Evolutionary conservation across 2,329 filamentous ascomycete genomes (phyloP).

Genomic region (Claviceps pazoutovae): DNA sequence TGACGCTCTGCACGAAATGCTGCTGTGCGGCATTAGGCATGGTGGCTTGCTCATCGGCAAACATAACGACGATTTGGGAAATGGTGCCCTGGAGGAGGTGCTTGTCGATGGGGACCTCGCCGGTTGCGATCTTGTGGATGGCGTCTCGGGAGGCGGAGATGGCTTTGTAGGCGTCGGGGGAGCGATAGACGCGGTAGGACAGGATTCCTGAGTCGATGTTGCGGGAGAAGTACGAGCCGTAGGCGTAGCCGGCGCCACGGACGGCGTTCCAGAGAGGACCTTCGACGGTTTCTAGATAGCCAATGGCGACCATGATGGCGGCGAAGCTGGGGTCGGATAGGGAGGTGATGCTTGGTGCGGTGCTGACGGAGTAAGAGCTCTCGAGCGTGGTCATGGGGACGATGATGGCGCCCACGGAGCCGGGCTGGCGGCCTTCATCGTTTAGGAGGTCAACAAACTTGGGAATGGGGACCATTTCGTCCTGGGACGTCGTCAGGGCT

Average conservation of each 20-base stretch:
- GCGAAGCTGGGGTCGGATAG: slow-evolving; percentile 68
- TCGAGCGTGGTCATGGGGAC: slow-evolving; percentile 88
- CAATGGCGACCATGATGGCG: slow-evolving; percentile 71
- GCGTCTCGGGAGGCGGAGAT: slow-evolving; percentile 64
- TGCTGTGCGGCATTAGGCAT: slow-evolving; percentile 69
- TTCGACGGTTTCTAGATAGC: slow-evolving; percentile 86
- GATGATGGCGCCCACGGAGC: slow-evolving; percentile 59
- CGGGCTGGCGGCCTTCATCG: slow-evolving; percentile 59
- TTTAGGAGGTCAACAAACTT: slow-evolving; percentile 59
- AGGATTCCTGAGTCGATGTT: slow-evolving; percentile 68
- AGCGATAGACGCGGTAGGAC: slow-evolving; percentile 78
- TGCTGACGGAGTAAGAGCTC: slow-evolving; percentile 74
- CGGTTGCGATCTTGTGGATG: slow-evolving; percentile 60
- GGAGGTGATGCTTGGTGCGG: slow-evolving; percentile 58
- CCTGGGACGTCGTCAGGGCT: slow-evolving; percentile 21
- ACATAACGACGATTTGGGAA: slow-evolving; percentile 70
- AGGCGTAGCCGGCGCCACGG: slow-evolving; percentile 84
- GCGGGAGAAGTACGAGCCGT: slow-evolving; percentile 68
- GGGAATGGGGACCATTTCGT: slow-evolving; percentile 54
- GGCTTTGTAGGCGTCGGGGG: slow-evolving; percentile 77
- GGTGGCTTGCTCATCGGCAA: slow-evolving; percentile 80
- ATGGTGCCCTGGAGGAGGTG: slow-evolving; percentile 81
- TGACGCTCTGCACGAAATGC: slow-evolving; percentile 71
- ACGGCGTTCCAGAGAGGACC: slow-evolving; percentile 90
- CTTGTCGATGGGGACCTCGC: slow-evolving; percentile 58